phyloP scores from a whole-genome alignment of 345 rosid genomes.

The Salix koriyanagi region DNA sequence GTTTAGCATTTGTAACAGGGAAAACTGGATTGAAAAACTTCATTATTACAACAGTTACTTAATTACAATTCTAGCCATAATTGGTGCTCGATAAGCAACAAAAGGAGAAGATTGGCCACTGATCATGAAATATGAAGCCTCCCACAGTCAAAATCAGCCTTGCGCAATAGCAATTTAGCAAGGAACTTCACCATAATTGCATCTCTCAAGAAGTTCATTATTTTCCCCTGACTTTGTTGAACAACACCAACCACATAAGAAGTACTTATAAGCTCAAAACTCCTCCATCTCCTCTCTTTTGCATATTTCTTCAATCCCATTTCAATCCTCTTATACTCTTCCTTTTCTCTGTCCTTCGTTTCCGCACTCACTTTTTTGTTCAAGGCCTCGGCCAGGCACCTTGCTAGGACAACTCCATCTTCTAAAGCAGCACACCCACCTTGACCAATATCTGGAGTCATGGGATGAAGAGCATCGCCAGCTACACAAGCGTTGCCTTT shows the following conservation, averaged over 20 bases:
- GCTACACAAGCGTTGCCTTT: slow-evolving; percentile 58
- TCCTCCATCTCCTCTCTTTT: slow-evolving; percentile 63
- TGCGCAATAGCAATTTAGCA: slow-evolving; percentile 25
- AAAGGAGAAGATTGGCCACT: no score
- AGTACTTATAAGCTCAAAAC: slow-evolving; percentile 45
- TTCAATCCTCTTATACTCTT: slow-evolving; percentile 34
- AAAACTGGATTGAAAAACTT: no score
- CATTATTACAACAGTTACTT: no score
- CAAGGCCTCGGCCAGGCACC: slow-evolving; percentile 56
- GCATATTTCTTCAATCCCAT: slow-evolving; percentile 44
- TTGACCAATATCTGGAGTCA: slow-evolving; percentile 71
- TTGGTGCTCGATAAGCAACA: no score
- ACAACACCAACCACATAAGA: slow-evolving; percentile 46
- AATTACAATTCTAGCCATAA: no score
- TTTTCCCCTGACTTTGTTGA: slow-evolving; percentile 39
- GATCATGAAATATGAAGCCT: slow-evolving; percentile 11
- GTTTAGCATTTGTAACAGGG: no score
- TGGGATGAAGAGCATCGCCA: slow-evolving; percentile 72
- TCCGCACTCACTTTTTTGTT: slow-evolving; percentile 1
- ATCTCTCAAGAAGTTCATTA: slow-evolving; percentile 42
- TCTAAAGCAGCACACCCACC: slow-evolving; percentile 70
- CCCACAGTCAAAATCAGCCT: slow-evolving; percentile 51
- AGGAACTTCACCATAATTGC: slow-evolving; percentile 31
- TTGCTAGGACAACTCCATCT: slow-evolving; percentile 58
- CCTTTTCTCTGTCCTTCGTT: slow-evolving; percentile 8